These are phyloP conservation scores for Paxillus rubicundulus DNA, from an alignment of 768 basidiomycete genomes.

Conservation along the genomic window DNA sequence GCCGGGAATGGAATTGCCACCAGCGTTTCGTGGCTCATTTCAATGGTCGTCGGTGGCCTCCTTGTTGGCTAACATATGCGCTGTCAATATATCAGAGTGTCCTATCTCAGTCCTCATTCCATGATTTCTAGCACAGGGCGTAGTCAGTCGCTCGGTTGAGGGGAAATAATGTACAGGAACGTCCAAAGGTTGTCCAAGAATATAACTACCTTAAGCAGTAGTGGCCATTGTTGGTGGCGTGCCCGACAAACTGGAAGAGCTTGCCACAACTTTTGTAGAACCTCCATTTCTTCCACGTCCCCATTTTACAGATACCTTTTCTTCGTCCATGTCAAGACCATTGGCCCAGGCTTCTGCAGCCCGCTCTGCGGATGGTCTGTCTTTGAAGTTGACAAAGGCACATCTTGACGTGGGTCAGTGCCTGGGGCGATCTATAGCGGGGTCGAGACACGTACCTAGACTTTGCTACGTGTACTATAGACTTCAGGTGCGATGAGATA, in stretches of 20 bases:
- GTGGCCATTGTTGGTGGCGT: constrained; percentile 5
- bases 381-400: constrained; percentile 93
- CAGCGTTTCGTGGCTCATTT: constrained; percentile 40
- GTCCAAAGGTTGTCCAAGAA: not conserved
- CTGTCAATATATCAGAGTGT: not conserved
- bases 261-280: constrained; percentile 32
- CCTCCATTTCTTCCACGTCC: constrained; percentile 64
- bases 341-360: constrained; percentile 90
- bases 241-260: not conserved
- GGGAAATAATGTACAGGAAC: constrained; percentile 3
- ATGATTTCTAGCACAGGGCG: not conserved
- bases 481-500: constrained; percentile 67
- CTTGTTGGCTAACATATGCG: not conserved
- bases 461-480: constrained; percentile 82
- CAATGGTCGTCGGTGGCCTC: constrained; percentile 26
- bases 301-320: constrained; percentile 79
- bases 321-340: constrained; percentile 83
- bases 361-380: constrained; percentile 76
- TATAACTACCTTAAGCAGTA: constrained; percentile 13
- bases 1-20: constrained; percentile 34
- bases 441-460: constrained; percentile 49
- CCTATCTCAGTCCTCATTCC: not conserved
- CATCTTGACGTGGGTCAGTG: constrained; percentile 49
- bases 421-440: not conserved
- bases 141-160: too few species aligned